Conservation (phyloP, 768 basidiomycete species). For the Mycena floridula region DNA sequence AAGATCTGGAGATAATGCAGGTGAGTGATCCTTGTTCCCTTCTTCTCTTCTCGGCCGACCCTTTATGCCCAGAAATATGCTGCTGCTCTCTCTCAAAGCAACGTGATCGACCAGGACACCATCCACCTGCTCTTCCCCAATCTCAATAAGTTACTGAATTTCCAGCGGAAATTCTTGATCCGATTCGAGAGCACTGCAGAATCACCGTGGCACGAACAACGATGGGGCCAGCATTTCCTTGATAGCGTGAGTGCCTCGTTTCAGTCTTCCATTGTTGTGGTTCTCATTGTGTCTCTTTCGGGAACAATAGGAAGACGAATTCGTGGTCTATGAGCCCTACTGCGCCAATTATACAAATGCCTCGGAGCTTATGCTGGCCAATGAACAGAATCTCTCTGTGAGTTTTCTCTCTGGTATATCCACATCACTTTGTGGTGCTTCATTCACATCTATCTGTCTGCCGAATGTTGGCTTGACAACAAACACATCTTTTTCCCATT, state of each 20-base stretch:
- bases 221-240: conserved; percentile 82
- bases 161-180: conserved; percentile 92
- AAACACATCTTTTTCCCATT: too few species aligned
- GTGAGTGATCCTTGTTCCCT: conserved; percentile 36
- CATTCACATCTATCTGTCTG: conserved; percentile 2
- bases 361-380: conserved; percentile 75
- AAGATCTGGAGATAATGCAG: conserved; percentile 95
- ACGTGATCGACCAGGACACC: conserved; percentile 89
- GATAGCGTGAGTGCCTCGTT: conserved; percentile 60
- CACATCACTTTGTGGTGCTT: conserved; percentile 11
- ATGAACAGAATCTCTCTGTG: conserved; percentile 83
- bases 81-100: conserved; percentile 71
- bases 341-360: conserved; percentile 93
- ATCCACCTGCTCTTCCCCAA: conserved; percentile 95
- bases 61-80: conserved; percentile 71
- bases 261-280: conserved; percentile 37
- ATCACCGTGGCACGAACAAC: conserved; percentile 75
- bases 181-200: conserved; percentile 83
- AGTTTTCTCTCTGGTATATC: conserved; percentile 26
- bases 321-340: conserved; percentile 94
- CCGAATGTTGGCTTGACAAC: conserved; percentile 18
- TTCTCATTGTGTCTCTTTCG: conserved; percentile 22
- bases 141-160: conserved; percentile 91
- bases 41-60: conserved; percentile 4
- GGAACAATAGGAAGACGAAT: conserved; percentile 88